These are phyloP conservation scores for Theileria equi DNA, from an alignment of 169 alveolate species.

Conservation along the genomic window DNA sequence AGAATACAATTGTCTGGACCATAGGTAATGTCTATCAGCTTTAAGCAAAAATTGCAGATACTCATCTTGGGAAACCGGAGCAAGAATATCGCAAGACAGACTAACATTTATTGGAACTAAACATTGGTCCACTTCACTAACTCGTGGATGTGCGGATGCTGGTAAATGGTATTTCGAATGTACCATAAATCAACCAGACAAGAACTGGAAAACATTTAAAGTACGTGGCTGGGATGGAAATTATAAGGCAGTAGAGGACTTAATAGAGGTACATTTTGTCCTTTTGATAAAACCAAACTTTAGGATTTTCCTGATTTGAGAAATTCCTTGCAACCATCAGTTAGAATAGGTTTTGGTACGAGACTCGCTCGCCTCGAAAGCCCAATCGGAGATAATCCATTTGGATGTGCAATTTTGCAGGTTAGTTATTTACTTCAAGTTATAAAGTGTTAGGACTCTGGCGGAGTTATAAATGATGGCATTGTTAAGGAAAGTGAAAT, in stretches of 20 bases:
- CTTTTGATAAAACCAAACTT: background rate
- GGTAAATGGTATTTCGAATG: constrained; percentile 58
- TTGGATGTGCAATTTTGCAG: constrained; percentile 61
- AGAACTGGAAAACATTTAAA: constrained; percentile 22
- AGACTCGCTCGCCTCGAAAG: constrained; percentile 53
- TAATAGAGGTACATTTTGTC: constrained; percentile 5
- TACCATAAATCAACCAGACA: constrained; percentile 17
- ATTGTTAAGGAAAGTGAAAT: background rate
- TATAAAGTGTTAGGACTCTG: constrained; percentile 9
- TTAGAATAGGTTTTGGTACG: constrained; percentile 68
- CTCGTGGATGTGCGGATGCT: constrained; percentile 39
- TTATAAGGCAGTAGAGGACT: constrained; percentile 17
- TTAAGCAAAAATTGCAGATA: constrained; percentile 6
- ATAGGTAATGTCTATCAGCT: constrained; percentile 10
- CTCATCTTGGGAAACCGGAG: constrained; percentile 21
- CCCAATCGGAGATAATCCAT: constrained; percentile 66
- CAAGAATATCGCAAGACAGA: constrained; percentile 43
- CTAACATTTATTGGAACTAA: constrained; percentile 36
- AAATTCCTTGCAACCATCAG: constrained; percentile 34
- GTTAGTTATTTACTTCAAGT: constrained; percentile 40
- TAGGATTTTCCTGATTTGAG: constrained; percentile 2
- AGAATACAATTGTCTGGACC: constrained; percentile 37
- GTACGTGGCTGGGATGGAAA: constrained; percentile 50
- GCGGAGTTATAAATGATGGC: background rate
- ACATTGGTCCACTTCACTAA: constrained; percentile 44